phyloP scores from a whole-genome alignment of 306 rosid genomes.

The Urtica urens region DNA sequence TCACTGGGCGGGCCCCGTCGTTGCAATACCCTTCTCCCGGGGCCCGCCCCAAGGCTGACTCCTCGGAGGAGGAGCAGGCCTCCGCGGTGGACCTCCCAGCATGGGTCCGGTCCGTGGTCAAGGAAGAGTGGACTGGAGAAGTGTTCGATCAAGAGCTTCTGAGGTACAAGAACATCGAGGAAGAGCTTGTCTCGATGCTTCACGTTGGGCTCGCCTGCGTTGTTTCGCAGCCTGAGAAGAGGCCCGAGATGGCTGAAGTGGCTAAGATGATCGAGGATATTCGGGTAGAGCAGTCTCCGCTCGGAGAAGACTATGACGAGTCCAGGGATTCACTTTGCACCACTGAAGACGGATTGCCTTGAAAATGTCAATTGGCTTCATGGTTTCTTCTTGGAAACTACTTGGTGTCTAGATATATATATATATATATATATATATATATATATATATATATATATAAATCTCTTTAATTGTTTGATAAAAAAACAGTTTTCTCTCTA shows the following conservation, averaged over 20 bases:
- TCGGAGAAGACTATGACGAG: slow-evolving; percentile 83
- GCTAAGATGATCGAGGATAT: slow-evolving; percentile 84
- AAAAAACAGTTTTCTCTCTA: no score
- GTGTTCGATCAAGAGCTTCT: slow-evolving; percentile 88
- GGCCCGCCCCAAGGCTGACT: slow-evolving; percentile 17
- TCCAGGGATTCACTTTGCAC: slow-evolving; percentile 74
- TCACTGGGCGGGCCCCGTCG: slow-evolving; percentile 75
- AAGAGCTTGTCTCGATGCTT: slow-evolving; percentile 88
- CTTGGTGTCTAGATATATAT: slow-evolving; percentile 28
- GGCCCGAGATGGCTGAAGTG: slow-evolving; percentile 84
- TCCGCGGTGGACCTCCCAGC: slow-evolving; percentile 64
- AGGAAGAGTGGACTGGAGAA: slow-evolving; percentile 97
- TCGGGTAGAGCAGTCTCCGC: slow-evolving; percentile 90
- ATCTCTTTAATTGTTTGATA: slow-evolving; percentile 5
- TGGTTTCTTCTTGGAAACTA: slow-evolving; percentile 16
- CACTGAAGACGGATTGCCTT: slow-evolving; percentile 84
- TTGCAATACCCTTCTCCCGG: slow-evolving; percentile 59
- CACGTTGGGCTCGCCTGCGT: slow-evolving; percentile 87
- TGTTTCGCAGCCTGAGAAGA: slow-evolving; percentile 57
- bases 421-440: no score
- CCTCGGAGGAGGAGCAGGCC: slow-evolving; percentile 45
- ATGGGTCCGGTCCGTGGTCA: slow-evolving; percentile 90
- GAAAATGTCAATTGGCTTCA: slow-evolving; percentile 26
- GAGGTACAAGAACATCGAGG: slow-evolving; percentile 94
- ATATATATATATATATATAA: slow-evolving; percentile 6